Evolutionary conservation across 768 basidiomycete species (phyloP), one percentile per base, ranked within the genome.

Genomic region (Kwoniella shandongensis): DNA sequence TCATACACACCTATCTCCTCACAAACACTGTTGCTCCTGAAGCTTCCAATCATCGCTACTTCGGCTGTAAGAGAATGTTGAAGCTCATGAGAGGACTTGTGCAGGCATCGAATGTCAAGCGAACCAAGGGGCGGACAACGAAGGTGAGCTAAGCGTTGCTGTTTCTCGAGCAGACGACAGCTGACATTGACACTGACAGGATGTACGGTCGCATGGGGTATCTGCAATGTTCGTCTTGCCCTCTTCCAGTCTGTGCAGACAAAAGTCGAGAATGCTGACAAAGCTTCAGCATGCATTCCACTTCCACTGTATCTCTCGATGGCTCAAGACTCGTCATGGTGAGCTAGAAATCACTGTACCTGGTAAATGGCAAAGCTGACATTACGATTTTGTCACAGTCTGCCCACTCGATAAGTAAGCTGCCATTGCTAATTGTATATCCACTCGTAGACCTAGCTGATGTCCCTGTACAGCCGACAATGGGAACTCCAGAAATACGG

Each of bases 81-180:
- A n/a, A n/a, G 23, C 49, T 27, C 27, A 35, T 53, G 18, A 18
- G n/a, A n/a, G 3, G n/a, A 13, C 35, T 25, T 18, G 18, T 32
- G 18, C 62, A 99, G 94, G 96, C 80, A 99, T 99, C 76, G 96
- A 99, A 76, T 99, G 96, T 77, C 96, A 99, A 77, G 96, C 96
- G 41, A 98, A 99, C 77, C 96, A 98, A 76, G 96, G 92, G 25
- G 90, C 93, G 13, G 91, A 91, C 7, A 91, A 87, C 67, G 94
- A 98, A 69, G 94, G 72, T 74, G 27, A 67, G 70, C 49, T 39
- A n/a, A n/a, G n/a, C n/a, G n/a, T n/a, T n/a, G n/a, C n/a, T n/a
- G n/a, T n/a, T n/a, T 13, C 7, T 10, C 36, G 12, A 39, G n/a
- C n/a, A 7, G 12, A 22, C 50, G n/a, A 11, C n/a, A n/a, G n/a